Evolutionary conservation across 805 yeast genomes (phyloP).

Genomic region (Kazachstania bromeliacearum): DNA sequence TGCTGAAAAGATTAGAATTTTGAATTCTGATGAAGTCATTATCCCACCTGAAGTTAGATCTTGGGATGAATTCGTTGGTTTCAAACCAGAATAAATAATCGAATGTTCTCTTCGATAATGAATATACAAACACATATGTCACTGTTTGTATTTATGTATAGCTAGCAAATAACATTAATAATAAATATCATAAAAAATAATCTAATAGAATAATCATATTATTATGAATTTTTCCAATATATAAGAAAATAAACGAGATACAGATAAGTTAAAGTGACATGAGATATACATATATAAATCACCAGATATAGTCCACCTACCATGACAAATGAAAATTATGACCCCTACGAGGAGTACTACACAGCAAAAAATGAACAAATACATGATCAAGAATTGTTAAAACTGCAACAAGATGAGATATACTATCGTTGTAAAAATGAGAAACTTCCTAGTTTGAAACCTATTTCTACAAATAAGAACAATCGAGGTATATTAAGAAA

Average conservation of each 20-base stretch:
- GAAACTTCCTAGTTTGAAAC: slow-evolving; percentile 8
- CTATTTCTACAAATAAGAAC: slow-evolving; percentile 2
- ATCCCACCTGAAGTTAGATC: slow-evolving; percentile 83
- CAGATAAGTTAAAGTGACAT: no score
- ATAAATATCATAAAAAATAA: no score
- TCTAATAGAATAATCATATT: no score
- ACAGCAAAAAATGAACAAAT: no score
- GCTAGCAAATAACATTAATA: no score
- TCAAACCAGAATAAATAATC: slow-evolving; percentile 57
- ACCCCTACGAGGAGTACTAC: slow-evolving; percentile 10
- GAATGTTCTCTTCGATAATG: not conserved
- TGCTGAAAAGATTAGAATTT: slow-evolving; percentile 36
- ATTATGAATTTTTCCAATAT: no score
- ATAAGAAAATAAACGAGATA: no score
- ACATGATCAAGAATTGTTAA: not conserved
- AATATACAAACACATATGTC: no score
- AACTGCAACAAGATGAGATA: slow-evolving; percentile 5
- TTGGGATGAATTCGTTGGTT: slow-evolving; percentile 96
- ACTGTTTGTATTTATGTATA: no score
- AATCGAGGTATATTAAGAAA: slow-evolving; percentile 2
- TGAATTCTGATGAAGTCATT: slow-evolving; percentile 41
- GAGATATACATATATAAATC: no score
- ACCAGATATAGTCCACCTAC: no score
- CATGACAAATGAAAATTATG: slow-evolving; percentile 1
- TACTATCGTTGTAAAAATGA: slow-evolving; percentile 10